Evolutionary conservation across 768 basidiomycete species (phyloP).

Genomic region (Tricholoma matsutake): DNA sequence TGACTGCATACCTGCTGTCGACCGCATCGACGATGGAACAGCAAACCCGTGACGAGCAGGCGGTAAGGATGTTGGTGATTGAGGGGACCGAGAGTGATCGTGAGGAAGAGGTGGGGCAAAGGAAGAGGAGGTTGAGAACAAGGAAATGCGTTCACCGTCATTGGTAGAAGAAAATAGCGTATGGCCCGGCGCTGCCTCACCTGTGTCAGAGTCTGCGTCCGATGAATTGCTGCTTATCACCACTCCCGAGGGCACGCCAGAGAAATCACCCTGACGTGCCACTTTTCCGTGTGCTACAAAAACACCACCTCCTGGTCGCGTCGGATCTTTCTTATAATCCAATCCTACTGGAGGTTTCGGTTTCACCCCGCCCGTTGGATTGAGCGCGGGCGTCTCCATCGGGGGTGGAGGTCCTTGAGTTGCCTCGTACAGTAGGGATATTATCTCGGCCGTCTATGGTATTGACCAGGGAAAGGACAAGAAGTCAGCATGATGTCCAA

Average conservation of each 20-base stretch:
- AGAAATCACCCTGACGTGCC: conserved; percentile 41
- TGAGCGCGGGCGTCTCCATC: conserved; percentile 62
- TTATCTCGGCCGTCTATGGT: conserved; percentile 84
- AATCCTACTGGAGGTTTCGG: conserved; percentile 53
- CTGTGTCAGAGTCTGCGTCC: conserved; percentile 41
- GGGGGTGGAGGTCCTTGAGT: conserved; percentile 68
- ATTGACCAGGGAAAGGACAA: neutral
- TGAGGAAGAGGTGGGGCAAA: conserved; percentile 33
- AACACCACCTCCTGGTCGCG: conserved; percentile 83
- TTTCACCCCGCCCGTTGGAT: conserved; percentile 73
- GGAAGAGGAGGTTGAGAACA: conserved; percentile 32
- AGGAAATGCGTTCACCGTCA: conserved; percentile 33
- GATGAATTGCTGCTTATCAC: conserved; percentile 48
- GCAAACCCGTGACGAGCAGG: conserved; percentile 14
- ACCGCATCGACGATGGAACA: conserved; percentile 27
- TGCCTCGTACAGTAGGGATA: conserved; percentile 86
- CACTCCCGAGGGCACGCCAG: conserved; percentile 53
- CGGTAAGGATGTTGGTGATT: conserved; percentile 12
- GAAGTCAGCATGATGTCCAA: conserved; percentile 5
- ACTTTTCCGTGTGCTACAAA: conserved; percentile 63
- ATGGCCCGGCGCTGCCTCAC: conserved; percentile 23
- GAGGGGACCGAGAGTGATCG: conserved; percentile 14
- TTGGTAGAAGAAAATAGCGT: conserved; percentile 25
- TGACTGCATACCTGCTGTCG: conserved; percentile 20
- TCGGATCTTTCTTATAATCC: conserved; percentile 75